Base-by-base conservation (phyloP, 345 rosid genomes). In the Punica granatum region DNA sequence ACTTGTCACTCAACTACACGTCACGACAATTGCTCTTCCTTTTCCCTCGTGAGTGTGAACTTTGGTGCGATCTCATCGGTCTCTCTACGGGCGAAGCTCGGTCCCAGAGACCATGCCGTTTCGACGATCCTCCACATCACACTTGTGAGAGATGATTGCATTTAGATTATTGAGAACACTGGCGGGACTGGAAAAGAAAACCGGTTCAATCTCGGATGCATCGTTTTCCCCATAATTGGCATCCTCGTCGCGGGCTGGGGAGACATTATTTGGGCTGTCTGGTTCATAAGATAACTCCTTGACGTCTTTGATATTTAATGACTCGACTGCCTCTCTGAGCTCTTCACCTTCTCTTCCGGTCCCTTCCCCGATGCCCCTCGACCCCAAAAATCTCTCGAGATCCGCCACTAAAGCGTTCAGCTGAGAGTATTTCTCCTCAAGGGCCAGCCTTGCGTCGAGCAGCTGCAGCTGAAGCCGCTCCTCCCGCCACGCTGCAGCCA, bases 401-500 rank as follows among this genome's bases (percentile, higher is more conserved):
- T 86, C 82, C 69, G 80, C 78, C 8, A 81, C 88, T 69, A 91
- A 80, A 70, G 71, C 78, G 73, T 80, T 78, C 86, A 85, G 80
- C 72, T 73, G 80, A 72, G 89, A 82, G 74, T 82, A 80, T 71
- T 72, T 78, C 58, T 67, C 72, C 63, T 82, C 86, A 65, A 85
- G 74, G 26, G 82, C 85, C 71, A 80, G 83, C 75, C 85, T 88
- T 18, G 92, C 93, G 72, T 89, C 96, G 37, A 89, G 77, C 71
- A 91, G 87, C 85, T 91, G 89, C 97, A 89, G 87, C 77, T 91
- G 91, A 54, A 88, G 93, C 64, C 92, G 96, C 72, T 89, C 92
- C 80, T 91, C 97, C 33, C 93, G 93, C 96, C 96, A 91, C 9
- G 89, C 96, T 79, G 87, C 97, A 19, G 96, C 97, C 93, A 91